Percentiles rank a stretch among this genome's conserved stretches.
Evolutionary conservation across 805 yeast genomes (phyloP).

Genomic region (Priceomyces carsonii): DNA sequence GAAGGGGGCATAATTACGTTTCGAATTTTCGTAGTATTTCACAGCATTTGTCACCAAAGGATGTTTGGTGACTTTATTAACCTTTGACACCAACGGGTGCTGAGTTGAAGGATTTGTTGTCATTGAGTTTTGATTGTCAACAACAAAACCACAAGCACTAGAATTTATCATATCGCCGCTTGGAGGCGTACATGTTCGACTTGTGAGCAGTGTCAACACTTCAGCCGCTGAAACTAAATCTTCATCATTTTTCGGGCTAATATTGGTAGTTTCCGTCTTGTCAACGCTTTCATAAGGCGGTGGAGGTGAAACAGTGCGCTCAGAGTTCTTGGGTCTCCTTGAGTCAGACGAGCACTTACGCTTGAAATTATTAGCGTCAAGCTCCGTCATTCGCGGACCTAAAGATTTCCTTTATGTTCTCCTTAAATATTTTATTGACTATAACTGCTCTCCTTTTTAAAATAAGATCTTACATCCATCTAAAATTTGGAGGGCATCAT

Average conservation of each 20-base stretch:
- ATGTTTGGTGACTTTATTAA: constrained; percentile 37
- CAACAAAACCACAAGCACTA: too few relatives aligned
- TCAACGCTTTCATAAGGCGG: constrained; percentile 12
- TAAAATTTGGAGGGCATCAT: not conserved
- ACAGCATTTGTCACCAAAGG: constrained; percentile 51
- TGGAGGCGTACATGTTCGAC: constrained; percentile 21
- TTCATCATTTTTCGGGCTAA: constrained; percentile 10
- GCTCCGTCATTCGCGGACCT: constrained; percentile 1
- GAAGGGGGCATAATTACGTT: constrained; percentile 48
- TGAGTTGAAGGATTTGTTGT: not conserved
- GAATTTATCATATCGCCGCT: too few relatives aligned
- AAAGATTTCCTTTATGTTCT: too few relatives aligned
- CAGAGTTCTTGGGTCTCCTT: not conserved
- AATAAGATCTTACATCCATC: too few relatives aligned
- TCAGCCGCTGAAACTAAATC: constrained; percentile 43
- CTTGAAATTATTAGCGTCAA: not conserved
- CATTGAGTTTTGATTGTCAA: not conserved
- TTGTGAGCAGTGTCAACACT: constrained; percentile 39
- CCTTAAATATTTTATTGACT: too few relatives aligned
- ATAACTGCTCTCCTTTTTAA: too few relatives aligned
- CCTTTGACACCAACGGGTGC: constrained; percentile 42
- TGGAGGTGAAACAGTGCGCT: constrained; percentile 8
- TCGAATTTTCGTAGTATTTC: constrained; percentile 47
- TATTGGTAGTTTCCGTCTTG: not conserved
- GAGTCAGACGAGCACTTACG: not conserved